Evolutionary conservation across 108 stramenopile species (phyloP).

Genomic region (Pseudonitzschia pungens): DNA sequence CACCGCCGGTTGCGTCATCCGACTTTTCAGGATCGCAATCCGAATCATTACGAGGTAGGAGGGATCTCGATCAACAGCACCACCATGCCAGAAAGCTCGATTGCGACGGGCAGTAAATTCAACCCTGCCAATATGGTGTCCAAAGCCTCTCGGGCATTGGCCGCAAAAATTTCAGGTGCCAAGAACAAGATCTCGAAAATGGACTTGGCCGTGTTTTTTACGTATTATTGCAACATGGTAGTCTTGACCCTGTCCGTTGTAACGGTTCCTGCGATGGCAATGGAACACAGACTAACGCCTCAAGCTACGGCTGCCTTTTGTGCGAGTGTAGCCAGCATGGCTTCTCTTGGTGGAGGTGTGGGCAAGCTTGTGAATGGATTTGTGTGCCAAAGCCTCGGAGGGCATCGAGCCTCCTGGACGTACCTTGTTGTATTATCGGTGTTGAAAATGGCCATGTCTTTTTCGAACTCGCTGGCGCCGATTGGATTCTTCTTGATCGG

Average conservation of each 20-base stretch:
- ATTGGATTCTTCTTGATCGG: conserved; percentile 27
- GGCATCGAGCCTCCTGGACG: conserved; percentile 19
- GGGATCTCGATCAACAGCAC: not conserved
- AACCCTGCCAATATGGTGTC: too few relatives aligned
- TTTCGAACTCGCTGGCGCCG: conserved; percentile 10
- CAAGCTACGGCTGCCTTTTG: conserved; percentile 19
- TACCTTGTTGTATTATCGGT: conserved; percentile 22
- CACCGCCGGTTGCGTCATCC: not conserved
- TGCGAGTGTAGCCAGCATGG: conserved; percentile 22
- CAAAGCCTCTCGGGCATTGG: not conserved
- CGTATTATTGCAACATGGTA: conserved; percentile 37
- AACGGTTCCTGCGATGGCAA: conserved; percentile 35
- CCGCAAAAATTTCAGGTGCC: not conserved
- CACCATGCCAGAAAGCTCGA: not conserved
- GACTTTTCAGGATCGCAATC: not conserved
- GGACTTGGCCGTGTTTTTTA: conserved; percentile 20
- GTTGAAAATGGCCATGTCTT: conserved; percentile 11
- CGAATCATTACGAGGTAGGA: not conserved
- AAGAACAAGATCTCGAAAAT: not conserved
- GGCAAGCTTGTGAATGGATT: conserved; percentile 58
- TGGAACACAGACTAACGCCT: conserved; percentile 11
- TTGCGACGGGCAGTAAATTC: too few relatives aligned
- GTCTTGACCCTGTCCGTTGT: conserved; percentile 40
- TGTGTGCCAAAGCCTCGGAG: conserved; percentile 47
- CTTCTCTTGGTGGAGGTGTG: conserved; percentile 38